These are phyloP conservation scores for Xylariales sp. DNA, from an alignment of 2,329 filamentous ascomycete genomes.

Conservation along the genomic window DNA sequence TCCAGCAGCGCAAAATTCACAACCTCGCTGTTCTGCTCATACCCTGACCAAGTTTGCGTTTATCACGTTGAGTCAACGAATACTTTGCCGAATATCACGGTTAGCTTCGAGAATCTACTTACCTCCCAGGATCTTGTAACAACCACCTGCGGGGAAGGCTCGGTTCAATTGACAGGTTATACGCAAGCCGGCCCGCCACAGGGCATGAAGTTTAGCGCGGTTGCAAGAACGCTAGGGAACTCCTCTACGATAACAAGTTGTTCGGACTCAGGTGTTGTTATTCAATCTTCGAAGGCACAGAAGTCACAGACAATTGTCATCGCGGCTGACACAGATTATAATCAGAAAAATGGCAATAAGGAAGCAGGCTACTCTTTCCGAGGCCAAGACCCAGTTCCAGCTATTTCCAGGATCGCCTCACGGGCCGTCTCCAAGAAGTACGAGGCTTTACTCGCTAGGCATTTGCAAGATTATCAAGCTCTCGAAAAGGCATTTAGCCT, in stretches of 20 bases:
- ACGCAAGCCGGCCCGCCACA: constrained; percentile 26
- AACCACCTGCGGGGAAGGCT: constrained; percentile 9
- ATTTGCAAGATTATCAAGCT: constrained; percentile 56
- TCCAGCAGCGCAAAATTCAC: constrained; percentile 50
- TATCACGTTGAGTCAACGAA: constrained; percentile 42
- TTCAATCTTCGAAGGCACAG: constrained; percentile 44
- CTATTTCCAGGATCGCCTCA: constrained; percentile 52
- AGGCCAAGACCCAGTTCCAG: constrained; percentile 57
- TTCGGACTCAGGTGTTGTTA: constrained; percentile 40
- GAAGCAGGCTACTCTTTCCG: constrained; percentile 59
- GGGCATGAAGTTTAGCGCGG: constrained; percentile 35
- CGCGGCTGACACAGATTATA: constrained; percentile 61
- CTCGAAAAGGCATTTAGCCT: constrained; percentile 56
- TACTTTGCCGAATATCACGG: constrained; percentile 54
- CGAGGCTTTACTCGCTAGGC: constrained; percentile 50
- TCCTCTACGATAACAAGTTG: constrained; percentile 32
- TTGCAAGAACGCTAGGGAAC: constrained; percentile 21
- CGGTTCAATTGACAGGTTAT: constrained; percentile 29
- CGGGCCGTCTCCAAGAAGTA: constrained; percentile 50
- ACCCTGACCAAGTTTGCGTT: constrained; percentile 53
- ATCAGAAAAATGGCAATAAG: constrained; percentile 60
- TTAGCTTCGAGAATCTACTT: constrained; percentile 58
- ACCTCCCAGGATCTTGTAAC: constrained; percentile 27
- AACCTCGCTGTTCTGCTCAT: constrained; percentile 58
- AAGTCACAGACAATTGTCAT: constrained; percentile 55